These are phyloP conservation scores for Catharanthus roseus DNA, from an alignment of 257 asterid genomes.

Conservation along the genomic window DNA sequence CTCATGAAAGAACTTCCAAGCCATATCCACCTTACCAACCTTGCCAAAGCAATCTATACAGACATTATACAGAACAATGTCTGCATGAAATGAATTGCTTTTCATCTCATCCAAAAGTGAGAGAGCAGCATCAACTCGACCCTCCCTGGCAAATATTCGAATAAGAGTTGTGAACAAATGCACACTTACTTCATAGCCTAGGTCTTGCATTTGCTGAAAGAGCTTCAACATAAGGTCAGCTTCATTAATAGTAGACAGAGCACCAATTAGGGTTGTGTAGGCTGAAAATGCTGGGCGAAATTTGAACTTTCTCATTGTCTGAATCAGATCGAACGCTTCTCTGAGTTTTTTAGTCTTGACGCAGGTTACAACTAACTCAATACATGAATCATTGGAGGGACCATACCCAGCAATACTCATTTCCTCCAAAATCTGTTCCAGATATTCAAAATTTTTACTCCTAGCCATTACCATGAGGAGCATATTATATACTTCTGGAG, in stretches of 20 bases:
- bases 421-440: slow-evolving; percentile 70
- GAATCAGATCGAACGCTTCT: slow-evolving; percentile 67
- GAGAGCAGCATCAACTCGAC: slow-evolving; percentile 83
- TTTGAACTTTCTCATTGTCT: slow-evolving; percentile 74
- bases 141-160: slow-evolving; percentile 79
- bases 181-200: slow-evolving; percentile 83
- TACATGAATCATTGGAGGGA: slow-evolving; percentile 51
- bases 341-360: slow-evolving; percentile 47
- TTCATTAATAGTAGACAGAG: slow-evolving; percentile 47
- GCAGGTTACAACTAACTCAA: slow-evolving; percentile 53
- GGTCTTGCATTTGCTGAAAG: slow-evolving; percentile 83
- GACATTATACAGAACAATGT: slow-evolving; percentile 83
- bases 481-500: slow-evolving; percentile 63
- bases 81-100: slow-evolving; percentile 69
- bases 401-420: slow-evolving; percentile 82
- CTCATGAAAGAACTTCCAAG: slow-evolving; percentile 95
- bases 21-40: slow-evolving; percentile 87
- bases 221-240: slow-evolving; percentile 78
- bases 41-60: slow-evolving; percentile 92
- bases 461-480: slow-evolving; percentile 69
- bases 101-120: slow-evolving; percentile 80
- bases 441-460: slow-evolving; percentile 42
- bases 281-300: slow-evolving; percentile 93
- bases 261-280: slow-evolving; percentile 86
- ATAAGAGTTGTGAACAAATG: slow-evolving; percentile 80